These are phyloP conservation scores for Quercus alba DNA, from an alignment of 306 rosid species.

Conservation along the genomic window DNA sequence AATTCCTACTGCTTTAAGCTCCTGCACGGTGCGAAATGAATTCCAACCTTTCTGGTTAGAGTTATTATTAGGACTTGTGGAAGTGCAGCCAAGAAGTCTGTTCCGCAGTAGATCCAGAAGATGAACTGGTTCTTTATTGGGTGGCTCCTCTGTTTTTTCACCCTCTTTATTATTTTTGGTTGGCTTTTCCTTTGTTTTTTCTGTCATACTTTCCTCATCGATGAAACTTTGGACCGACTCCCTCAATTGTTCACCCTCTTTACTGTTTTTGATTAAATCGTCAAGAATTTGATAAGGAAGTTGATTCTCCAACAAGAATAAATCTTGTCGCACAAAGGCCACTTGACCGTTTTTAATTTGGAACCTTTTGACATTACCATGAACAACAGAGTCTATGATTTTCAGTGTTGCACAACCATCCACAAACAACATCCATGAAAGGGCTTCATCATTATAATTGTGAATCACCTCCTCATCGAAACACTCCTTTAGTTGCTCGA, in stretches of 20 bases:
- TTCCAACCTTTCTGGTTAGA: fast-evolving
- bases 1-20: no score
- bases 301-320: slow-evolving; percentile 29
- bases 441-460: not conserved
- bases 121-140: no score
- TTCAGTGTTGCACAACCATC: not conserved
- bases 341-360: not conserved
- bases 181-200: no score
- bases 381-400: not conserved
- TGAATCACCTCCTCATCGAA: not conserved
- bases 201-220: no score
- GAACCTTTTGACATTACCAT: not conserved
- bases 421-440: no score
- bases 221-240: not conserved
- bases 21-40: no score
- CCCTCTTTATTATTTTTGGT: no score
- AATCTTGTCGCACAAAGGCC: not conserved
- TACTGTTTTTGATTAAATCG: not conserved
- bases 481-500: not conserved
- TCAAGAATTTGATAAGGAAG: slow-evolving; percentile 12
- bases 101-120: no score
- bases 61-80: fast-evolving
- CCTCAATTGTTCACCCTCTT: fast-evolving
- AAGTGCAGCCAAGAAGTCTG: no score
- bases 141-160: no score